Base-by-base conservation (phyloP, 371 early-diverging fungal genomes). In the Furculomyces boomerangus region DNA sequence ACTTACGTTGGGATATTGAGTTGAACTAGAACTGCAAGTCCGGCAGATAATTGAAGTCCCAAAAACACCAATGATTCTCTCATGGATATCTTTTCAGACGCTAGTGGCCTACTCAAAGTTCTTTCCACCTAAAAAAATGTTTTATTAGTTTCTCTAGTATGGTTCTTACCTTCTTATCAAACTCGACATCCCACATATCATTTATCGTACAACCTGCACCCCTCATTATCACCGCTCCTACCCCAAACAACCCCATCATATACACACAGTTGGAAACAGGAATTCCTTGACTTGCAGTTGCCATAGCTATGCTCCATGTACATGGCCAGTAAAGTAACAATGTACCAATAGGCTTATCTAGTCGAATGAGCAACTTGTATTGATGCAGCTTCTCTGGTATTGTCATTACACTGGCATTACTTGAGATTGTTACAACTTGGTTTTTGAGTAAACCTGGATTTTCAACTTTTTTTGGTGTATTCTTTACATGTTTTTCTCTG, bases 121-220 rank as follows among this genome's bases (percentile, higher is more conserved):
- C 95, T 67, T 60, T 82, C 89, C 0, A 93, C 92, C 76, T 75
- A 60, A 28, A 46, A 8, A 5, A n/a, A 10, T 35, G 35, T 35
- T 35, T 35, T 35, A 10, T 35, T 16, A 35, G 16, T 35, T 35
- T 35, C 16, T 35, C 16, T 35, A 10, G 7, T 35, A 35, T 35
- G 16, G 16, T 35, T 35, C 35, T 5, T 58, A 76, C 81, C 68
- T 76, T 78, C 47, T 76, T 76, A 65, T 96, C 95, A 41, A 90
- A 76, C 54, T 88, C 78, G 30, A 77, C 66, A 65, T 96, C 95
- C 95, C 93, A 93, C 59, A 96, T 68, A 63, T 95, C 97, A 65
- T 96, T 96, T 57, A 96, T 85, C 0, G 90, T 91, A 69, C 97
- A 96, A 24, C 94, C 95, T 24, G 94, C 95, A 1, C 93, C 91